These are phyloP conservation scores for Trifolium fragiferum DNA, from an alignment of 306 rosid species.

Conservation along the genomic window DNA sequence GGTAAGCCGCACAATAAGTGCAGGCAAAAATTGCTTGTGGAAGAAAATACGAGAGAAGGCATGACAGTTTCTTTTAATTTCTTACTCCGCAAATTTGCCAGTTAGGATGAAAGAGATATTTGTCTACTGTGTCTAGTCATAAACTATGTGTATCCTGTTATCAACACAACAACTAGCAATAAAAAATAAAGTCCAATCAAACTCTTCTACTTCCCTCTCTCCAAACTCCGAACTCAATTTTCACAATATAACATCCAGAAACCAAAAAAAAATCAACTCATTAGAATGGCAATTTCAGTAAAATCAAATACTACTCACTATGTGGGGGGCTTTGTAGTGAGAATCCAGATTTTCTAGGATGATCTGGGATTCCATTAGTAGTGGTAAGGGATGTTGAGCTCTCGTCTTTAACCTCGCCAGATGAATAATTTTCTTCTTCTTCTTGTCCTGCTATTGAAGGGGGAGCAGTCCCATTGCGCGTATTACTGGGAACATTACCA, in stretches of 20 bases:
- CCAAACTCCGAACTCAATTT: constrained; percentile 5
- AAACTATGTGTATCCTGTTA: constrained; percentile 26
- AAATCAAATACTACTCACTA: constrained; percentile 45
- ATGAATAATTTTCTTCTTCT: constrained; percentile 46
- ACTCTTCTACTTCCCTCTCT: constrained; percentile 26
- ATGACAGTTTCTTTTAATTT: constrained; percentile 1
- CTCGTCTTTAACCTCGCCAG: constrained; percentile 42
- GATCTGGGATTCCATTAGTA: constrained; percentile 25
- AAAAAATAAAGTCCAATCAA: constrained; percentile 12
- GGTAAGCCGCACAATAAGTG: neutral
- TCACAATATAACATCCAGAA: constrained; percentile 30
- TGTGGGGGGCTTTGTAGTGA: constrained; percentile 69
- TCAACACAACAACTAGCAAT: constrained; percentile 18
- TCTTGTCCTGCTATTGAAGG: constrained; percentile 42
- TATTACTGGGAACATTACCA: constrained; percentile 55
- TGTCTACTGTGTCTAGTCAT: constrained; percentile 11
- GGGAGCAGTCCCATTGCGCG: constrained; percentile 37
- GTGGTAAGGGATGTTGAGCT: constrained; percentile 31
- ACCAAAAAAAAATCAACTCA: constrained; percentile 34
- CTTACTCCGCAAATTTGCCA: constrained; percentile 30
- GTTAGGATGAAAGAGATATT: constrained; percentile 10
- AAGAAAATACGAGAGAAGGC: constrained; percentile 5
- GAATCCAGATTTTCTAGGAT: constrained; percentile 49
- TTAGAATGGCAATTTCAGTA: constrained; percentile 13
- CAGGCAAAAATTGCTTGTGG: neutral